These are phyloP conservation scores for Piloderma croceum DNA, from an alignment of 768 basidiomycete species.

Conservation along the genomic window DNA sequence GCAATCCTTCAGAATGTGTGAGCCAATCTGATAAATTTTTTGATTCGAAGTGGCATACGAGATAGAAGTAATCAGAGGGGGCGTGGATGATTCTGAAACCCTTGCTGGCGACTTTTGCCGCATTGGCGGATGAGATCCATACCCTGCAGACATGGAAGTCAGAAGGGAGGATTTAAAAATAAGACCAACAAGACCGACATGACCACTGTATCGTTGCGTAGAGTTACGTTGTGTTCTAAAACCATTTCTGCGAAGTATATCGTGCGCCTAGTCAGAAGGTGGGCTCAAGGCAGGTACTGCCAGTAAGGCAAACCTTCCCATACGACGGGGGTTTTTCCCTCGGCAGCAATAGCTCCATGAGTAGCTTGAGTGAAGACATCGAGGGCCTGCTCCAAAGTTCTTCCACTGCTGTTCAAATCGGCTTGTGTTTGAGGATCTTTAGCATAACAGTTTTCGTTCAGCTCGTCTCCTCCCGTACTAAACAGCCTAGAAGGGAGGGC, in stretches of 20 bases:
- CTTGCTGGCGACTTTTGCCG: slow-evolving; percentile 30
- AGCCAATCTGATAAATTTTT: neutral
- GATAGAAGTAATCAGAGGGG: slow-evolving; percentile 50
- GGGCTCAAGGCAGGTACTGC: neutral
- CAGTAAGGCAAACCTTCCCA: slow-evolving; percentile 56
- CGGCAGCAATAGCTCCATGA: slow-evolving; percentile 46
- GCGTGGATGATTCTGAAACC: slow-evolving; percentile 44
- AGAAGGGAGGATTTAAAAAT: neutral
- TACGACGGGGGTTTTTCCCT: slow-evolving; percentile 73
- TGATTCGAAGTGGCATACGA: slow-evolving; percentile 21
- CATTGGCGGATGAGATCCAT: slow-evolving; percentile 43
- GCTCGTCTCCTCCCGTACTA: slow-evolving; percentile 78
- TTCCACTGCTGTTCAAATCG: slow-evolving; percentile 42
- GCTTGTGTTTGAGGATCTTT: slow-evolving; percentile 56
- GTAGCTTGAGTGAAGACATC: slow-evolving; percentile 54
- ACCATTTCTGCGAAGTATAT: slow-evolving; percentile 38
- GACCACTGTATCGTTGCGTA: slow-evolving; percentile 38
- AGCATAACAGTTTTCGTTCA: slow-evolving; percentile 63
- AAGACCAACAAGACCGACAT: slow-evolving; percentile 21
- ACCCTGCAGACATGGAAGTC: slow-evolving; percentile 23
- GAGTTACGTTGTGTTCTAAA: slow-evolving; percentile 31
- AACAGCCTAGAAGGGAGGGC: slow-evolving; percentile 57
- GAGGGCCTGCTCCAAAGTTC: slow-evolving; percentile 60
- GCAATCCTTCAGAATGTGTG: slow-evolving; percentile 30
- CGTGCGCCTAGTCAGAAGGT: neutral